Base-by-base conservation (phyloP, 345 rosid species). In the Gossypium herbaceum region DNA sequence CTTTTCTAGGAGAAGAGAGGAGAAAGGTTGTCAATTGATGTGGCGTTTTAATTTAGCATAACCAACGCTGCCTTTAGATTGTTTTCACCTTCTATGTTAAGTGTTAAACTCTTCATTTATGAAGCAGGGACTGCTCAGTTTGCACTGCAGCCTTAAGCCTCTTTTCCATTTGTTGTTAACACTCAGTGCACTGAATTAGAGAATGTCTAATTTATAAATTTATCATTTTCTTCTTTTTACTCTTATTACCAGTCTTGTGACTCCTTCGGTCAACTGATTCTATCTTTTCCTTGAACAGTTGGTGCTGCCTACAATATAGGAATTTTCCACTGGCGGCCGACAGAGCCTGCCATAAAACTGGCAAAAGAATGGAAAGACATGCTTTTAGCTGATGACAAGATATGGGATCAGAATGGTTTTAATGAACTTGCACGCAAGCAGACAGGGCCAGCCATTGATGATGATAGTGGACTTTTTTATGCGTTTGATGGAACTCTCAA, bases 341-440 rank as follows among this genome's bases (percentile, higher is more conserved):
- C 99, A 20, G 97, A 93, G 70, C 55, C 94, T 17, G 86, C 97
- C 20, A 91, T 86, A 73, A 93, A 87, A 77, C 74, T 95, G 83
- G 99, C 94, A 45, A 90, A 86, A 80, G 97, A 95, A 80, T 95
- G 99, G 99, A 95, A 95, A 85, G 92, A 89, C 2, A 82, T 85
- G 85, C 94, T 95, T 82, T 70, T 95, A 54, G 89, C 97, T 3
- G 94, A 95, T 68, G 99, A 93, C 61, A 88, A 86, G 81, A 94
- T 93, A 75, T 95, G 99, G 99, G 99, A 95, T 88, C 99, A 95
- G 76, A 91, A 91, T 81, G 99, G 99, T 44, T 95, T 95, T 83
- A 95, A 95, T 75, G 91, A 91, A 43, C 83, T 93, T 64, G 87
- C 93, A 58, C 89, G 88, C 66, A 90, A 76, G 80, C 94, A 93